Percentiles rank a stretch among this genome's conserved stretches.
Conservation (phyloP, 441 rosid genomes). For the Geranium incanum region DNA sequence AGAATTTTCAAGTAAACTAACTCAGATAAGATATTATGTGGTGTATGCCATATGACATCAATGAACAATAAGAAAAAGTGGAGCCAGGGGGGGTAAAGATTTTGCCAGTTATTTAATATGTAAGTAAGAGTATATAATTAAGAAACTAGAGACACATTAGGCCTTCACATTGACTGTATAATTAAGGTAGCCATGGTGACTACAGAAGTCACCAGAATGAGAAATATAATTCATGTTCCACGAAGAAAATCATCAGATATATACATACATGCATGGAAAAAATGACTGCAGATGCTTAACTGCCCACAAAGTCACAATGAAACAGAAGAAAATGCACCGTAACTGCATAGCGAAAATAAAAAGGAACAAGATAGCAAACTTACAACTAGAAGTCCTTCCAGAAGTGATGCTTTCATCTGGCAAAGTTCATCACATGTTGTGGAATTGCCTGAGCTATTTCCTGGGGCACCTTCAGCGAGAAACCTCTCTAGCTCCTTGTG, state of each 20-base stretch:
- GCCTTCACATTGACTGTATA: background rate
- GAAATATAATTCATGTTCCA: no score
- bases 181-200: no score
- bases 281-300: background rate
- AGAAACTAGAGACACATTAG: background rate
- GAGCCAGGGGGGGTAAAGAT: background rate
- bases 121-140: no score
- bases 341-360: background rate
- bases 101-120: no score
- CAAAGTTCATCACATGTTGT: slow-evolving; percentile 5
- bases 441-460: slow-evolving; percentile 3
- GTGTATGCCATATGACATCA: no score
- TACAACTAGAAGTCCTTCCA: slow-evolving; percentile 7
- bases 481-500: slow-evolving; percentile 23
- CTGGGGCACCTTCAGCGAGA: background rate
- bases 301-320: background rate
- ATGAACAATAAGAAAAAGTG: no score
- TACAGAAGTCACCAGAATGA: no score
- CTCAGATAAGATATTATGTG: background rate
- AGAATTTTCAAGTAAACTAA: background rate
- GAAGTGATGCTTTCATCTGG: slow-evolving; percentile 4
- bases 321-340: background rate
- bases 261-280: background rate
- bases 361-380: background rate
- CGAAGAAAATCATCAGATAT: no score